phyloP scores from a whole-genome alignment of 108 stramenopile genomes.

The Skeletonema tropicum region DNA sequence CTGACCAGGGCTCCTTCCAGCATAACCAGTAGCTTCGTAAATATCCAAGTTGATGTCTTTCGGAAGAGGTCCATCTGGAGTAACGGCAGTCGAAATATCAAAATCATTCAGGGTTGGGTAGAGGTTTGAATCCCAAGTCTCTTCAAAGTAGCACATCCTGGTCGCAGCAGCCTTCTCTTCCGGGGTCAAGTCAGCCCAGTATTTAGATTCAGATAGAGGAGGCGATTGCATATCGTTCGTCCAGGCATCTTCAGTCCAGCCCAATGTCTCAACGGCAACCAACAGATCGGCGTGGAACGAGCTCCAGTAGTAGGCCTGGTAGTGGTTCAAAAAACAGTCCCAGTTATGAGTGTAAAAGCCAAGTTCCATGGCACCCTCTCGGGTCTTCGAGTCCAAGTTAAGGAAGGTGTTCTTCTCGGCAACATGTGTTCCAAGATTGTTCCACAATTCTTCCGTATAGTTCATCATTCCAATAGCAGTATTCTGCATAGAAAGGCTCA shows the following conservation, averaged over 20 bases:
- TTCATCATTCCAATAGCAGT: slow-evolving; percentile 21
- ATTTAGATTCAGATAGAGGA: slow-evolving; percentile 35
- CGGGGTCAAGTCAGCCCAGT: slow-evolving; percentile 47
- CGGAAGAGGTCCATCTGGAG: slow-evolving; percentile 18
- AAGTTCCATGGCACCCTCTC: slow-evolving; percentile 43
- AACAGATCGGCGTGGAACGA: slow-evolving; percentile 40
- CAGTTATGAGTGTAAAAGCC: slow-evolving; percentile 56
- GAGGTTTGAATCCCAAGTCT: slow-evolving; percentile 41
- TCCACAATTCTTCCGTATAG: slow-evolving; percentile 42
- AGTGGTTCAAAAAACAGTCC: slow-evolving; percentile 66
- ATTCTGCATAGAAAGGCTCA: slow-evolving; percentile 12
- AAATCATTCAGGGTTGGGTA: neutral
- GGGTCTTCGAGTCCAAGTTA: slow-evolving; percentile 27
- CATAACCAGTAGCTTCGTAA: slow-evolving; percentile 18
- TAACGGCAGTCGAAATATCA: slow-evolving; percentile 17
- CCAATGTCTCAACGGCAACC: slow-evolving; percentile 41
- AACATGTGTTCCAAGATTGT: slow-evolving; percentile 28
- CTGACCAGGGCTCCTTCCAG: neutral
- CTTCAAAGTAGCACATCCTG: slow-evolving; percentile 54
- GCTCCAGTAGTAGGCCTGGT: slow-evolving; percentile 50
- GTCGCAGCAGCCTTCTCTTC: slow-evolving; percentile 48
- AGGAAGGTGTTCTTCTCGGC: slow-evolving; percentile 49
- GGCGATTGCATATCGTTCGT: slow-evolving; percentile 1
- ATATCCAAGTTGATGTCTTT: slow-evolving; percentile 38
- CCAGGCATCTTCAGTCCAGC: slow-evolving; percentile 55